Percentiles rank a stretch among this genome's conserved stretches.
Conservation (phyloP, 2,329 filamentous ascomycete genomes). For the Trichoderma sp. region DNA sequence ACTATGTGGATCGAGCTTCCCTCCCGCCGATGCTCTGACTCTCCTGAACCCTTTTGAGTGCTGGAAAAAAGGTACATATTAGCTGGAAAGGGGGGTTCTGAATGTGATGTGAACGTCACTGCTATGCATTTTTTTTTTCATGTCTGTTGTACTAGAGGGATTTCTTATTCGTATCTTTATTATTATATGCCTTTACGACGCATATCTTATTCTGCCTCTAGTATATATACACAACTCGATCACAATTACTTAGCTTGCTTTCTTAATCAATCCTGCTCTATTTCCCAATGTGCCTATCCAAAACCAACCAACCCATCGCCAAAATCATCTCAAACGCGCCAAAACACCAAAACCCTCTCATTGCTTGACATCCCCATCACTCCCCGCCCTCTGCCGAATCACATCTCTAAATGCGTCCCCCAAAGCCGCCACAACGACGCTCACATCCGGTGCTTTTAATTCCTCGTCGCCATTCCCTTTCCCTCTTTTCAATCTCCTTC, state of each 20-base stretch:
- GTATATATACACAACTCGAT: background rate
- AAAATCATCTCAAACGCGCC: too few species aligned
- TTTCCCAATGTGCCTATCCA: background rate
- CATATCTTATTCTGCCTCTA: background rate
- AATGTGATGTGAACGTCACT: background rate
- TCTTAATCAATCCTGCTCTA: background rate
- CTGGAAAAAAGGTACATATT: background rate
- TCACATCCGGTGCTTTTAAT: conserved; percentile 29
- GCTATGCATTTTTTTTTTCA: background rate
- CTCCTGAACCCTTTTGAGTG: conserved; percentile 1
- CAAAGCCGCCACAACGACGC: conserved; percentile 30
- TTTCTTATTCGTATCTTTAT: background rate
- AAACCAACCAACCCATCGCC: background rate
- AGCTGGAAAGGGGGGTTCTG: background rate
- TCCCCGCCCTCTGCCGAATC: conserved; percentile 35
- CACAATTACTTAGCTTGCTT: background rate
- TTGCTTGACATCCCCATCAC: background rate
- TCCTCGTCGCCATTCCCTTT: background rate
- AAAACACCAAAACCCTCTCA: background rate
- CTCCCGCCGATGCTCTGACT: background rate
- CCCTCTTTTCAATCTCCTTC: conserved; percentile 19
- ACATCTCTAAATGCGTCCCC: conserved; percentile 44
- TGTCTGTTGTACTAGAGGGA: background rate
- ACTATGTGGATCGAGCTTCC: conserved; percentile 9
- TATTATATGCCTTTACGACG: background rate